Conservation (phyloP, 2,329 filamentous ascomycete genomes). For the Monosporascus ibericus region DNA sequence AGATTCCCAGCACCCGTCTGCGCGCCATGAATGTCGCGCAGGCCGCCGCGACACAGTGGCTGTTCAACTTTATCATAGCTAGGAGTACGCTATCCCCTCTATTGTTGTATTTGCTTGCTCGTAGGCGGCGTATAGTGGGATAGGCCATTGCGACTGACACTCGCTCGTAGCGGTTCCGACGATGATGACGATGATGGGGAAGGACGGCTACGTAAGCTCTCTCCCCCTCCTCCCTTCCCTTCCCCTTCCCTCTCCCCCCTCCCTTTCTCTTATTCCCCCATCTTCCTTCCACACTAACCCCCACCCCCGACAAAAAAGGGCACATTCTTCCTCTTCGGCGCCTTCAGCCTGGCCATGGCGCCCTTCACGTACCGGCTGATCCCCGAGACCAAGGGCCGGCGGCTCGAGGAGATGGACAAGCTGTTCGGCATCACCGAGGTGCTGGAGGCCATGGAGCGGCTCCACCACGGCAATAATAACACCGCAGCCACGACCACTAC, state of each 20-base stretch:
- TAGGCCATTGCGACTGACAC: too few relatives aligned
- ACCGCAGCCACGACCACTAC: neutral
- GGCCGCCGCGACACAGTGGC: slow-evolving; percentile 63
- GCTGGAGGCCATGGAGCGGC: slow-evolving; percentile 1
- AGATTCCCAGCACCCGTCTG: slow-evolving; percentile 63
- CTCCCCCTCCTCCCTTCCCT: neutral
- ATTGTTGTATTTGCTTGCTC: too few relatives aligned
- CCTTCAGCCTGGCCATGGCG: slow-evolving; percentile 60
- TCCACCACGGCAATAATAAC: neutral
- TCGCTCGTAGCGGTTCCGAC: slow-evolving; percentile 47
- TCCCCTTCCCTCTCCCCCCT: neutral
- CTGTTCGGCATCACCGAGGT: slow-evolving; percentile 55
- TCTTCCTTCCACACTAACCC: neutral
- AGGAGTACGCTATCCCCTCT: slow-evolving; percentile 20
- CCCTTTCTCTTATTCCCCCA: neutral
- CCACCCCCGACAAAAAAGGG: slow-evolving; percentile 28
- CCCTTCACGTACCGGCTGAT: slow-evolving; percentile 62
- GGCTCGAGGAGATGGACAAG: slow-evolving; percentile 60
- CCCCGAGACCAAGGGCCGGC: slow-evolving; percentile 61
- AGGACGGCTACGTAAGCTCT: slow-evolving; percentile 32
- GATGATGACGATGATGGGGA: slow-evolving; percentile 54
- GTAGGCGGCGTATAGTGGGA: too few relatives aligned
- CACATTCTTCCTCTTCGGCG: slow-evolving; percentile 64
- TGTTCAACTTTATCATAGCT: slow-evolving; percentile 70
- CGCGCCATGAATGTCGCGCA: slow-evolving; percentile 62